Evolutionary conservation across 2,329 filamentous ascomycete species (phyloP).

Genomic region (Hypoxylon sp.): DNA sequence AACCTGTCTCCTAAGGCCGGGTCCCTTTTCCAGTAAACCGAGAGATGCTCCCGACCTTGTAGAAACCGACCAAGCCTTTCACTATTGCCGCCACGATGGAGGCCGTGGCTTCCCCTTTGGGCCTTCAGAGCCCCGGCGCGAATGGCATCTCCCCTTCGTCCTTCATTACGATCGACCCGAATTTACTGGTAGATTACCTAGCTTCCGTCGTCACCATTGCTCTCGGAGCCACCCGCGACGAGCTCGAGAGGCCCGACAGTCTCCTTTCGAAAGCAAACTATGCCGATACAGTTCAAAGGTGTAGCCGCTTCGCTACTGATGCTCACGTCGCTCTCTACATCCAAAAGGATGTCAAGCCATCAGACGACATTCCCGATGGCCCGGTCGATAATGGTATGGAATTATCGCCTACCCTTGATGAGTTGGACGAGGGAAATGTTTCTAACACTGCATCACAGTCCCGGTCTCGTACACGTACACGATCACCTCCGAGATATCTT

Average conservation of each 20-base stretch:
- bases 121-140: constrained; percentile 55
- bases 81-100: constrained; percentile 60
- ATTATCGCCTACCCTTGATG: constrained; percentile 19
- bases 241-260: constrained; percentile 84
- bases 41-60: constrained; percentile 43
- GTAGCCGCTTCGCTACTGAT: constrained; percentile 89
- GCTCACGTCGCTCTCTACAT: constrained; percentile 90
- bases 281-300: constrained; percentile 85
- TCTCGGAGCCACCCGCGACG: constrained; percentile 78
- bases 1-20: constrained; percentile 26
- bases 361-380: constrained; percentile 64
- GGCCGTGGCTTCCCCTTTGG: constrained; percentile 60
- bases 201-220: constrained; percentile 77
- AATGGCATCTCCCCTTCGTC: constrained; percentile 61
- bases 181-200: constrained; percentile 77
- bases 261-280: constrained; percentile 79
- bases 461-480: constrained; percentile 77
- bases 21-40: constrained; percentile 38
- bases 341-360: constrained; percentile 79
- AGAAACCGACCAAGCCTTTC: constrained; percentile 35
- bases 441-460: constrained; percentile 53
- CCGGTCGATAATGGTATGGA: constrained; percentile 59
- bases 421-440: neutral
- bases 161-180: constrained; percentile 73
- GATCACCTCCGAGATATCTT: constrained; percentile 83